Evolutionary conservation across 352 stramenopile species (phyloP).

Genomic region (Phytophthora cactorum): DNA sequence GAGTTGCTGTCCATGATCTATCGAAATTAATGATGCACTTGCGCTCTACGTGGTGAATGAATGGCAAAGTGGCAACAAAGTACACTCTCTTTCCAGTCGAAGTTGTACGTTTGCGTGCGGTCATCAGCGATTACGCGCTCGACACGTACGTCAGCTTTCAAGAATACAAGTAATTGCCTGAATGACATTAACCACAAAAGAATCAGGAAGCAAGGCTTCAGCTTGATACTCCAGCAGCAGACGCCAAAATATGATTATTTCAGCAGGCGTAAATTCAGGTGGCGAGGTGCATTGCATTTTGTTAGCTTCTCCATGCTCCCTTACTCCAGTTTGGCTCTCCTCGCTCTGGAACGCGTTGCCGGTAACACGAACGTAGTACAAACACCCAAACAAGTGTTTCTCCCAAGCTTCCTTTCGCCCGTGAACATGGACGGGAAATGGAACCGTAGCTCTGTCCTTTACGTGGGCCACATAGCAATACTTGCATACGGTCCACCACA

Average conservation of each 20-base stretch:
- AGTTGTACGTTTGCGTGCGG: not conserved
- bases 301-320: not conserved
- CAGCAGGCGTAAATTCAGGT: not conserved
- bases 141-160: slow-evolving; percentile 8
- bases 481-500: slow-evolving; percentile 3
- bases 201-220: not conserved
- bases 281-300: not conserved
- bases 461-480: slow-evolving; percentile 1
- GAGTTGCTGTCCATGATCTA: not conserved
- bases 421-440: not conserved
- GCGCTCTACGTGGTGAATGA: not conserved
- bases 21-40: not conserved
- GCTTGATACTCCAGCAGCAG: not conserved
- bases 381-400: not conserved
- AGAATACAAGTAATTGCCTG: slow-evolving; percentile 2
- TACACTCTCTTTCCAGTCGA: not conserved
- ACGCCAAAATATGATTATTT: not conserved
- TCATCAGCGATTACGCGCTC: not conserved
- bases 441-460: not conserved
- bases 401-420: not conserved
- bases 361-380: not conserved
- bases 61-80: not conserved
- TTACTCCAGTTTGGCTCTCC: not conserved
- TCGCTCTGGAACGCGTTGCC: not conserved
- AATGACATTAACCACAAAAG: slow-evolving; percentile 3